phyloP scores from a whole-genome alignment of 2,329 filamentous ascomycete genomes.

The Torrubiella hemipterigena region DNA sequence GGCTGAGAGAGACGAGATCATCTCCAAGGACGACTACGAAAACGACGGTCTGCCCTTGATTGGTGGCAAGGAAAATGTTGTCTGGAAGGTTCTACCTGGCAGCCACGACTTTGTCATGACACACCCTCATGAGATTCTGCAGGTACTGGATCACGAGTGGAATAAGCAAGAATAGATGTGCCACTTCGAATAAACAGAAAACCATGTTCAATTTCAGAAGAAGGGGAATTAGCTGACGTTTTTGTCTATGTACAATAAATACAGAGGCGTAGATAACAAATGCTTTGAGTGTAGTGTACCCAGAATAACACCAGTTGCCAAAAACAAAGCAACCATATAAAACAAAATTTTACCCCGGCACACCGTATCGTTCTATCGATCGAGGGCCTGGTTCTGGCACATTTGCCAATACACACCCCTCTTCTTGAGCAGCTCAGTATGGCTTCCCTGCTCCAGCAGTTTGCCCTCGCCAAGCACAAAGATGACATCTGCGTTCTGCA shows the following conservation, averaged over 20 bases:
- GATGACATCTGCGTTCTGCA: conserved; percentile 70
- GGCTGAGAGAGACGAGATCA: conserved; percentile 37
- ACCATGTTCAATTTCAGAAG: too few species aligned
- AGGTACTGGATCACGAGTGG: conserved; percentile 37
- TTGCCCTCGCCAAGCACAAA: conserved; percentile 60
- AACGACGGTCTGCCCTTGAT: conserved; percentile 36
- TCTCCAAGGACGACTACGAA: conserved; percentile 36
- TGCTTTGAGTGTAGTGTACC: too few species aligned
- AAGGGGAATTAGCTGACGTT: too few species aligned
- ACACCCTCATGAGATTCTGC: conserved; percentile 29
- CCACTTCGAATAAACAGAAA: too few species aligned
- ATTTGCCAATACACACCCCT: conserved; percentile 46
- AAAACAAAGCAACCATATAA: background rate
- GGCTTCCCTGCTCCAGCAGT: conserved; percentile 41
- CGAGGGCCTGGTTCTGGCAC: conserved; percentile 11
- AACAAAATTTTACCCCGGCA: too few species aligned
- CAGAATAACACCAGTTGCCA: too few species aligned
- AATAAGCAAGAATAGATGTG: conserved; percentile 9
- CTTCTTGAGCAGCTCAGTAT: conserved; percentile 36
- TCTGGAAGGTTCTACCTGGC: conserved; percentile 39
- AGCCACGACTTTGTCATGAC: conserved; percentile 54
- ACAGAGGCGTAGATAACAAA: too few species aligned
- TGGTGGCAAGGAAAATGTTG: conserved; percentile 35
- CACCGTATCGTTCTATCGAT: too few species aligned
- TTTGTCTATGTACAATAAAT: too few species aligned